Evolutionary conservation across 1,284 basidiomycete species (phyloP), one percentile per base, ranked within the genome.

Genomic region (Bondarzewia mesenterica): DNA sequence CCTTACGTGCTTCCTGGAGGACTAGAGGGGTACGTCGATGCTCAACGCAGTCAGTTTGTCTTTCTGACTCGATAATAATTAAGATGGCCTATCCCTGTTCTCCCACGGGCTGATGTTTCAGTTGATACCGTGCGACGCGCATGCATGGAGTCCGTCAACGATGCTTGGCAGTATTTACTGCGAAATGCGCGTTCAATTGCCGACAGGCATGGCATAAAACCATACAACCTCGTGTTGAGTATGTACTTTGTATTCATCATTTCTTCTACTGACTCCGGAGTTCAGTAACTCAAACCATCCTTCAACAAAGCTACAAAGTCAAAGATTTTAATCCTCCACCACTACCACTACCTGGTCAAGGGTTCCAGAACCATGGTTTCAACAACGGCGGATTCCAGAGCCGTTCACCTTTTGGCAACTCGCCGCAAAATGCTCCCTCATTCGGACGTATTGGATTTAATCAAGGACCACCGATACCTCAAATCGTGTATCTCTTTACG

Each of bases 21-120:
- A 42, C 49, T 70, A 20, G 59, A 64, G 47, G 72, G 70, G 75
- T 74, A 42, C 50, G 71, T 55, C 12, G 15, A 8, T 46, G 16
- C 12, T 20, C 26, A 18, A 18, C 7, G 23, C 22, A 29, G 18
- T 6, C 3, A 37, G 15, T n/a, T n/a, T 25, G 25, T 23, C 7
- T 18, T 7, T 26, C 20, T 12, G 5, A 5, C 23, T 23, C 16
- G 15, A 43, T 26, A 18, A 8, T 5, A 27, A 10, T 16, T 7
- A 4, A 43, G 44, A 4, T 78, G 77, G 75, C 64, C 72, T 0
- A 60, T 77, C 12, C 63, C 66, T 0, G 63, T 75, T 1, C 64
- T 67, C 4, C 63, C 65, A 18, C 63, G 74, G 40, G 61, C 22
- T n/a, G 10, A 39, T 7, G 25, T 47, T 15, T 44, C 50, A 14